Percentiles rank a stretch among this genome's conserved stretches.
These are phyloP conservation scores for Trichoderma semiorbis DNA, from an alignment of 2,329 filamentous ascomycete species.

Conservation along the genomic window DNA sequence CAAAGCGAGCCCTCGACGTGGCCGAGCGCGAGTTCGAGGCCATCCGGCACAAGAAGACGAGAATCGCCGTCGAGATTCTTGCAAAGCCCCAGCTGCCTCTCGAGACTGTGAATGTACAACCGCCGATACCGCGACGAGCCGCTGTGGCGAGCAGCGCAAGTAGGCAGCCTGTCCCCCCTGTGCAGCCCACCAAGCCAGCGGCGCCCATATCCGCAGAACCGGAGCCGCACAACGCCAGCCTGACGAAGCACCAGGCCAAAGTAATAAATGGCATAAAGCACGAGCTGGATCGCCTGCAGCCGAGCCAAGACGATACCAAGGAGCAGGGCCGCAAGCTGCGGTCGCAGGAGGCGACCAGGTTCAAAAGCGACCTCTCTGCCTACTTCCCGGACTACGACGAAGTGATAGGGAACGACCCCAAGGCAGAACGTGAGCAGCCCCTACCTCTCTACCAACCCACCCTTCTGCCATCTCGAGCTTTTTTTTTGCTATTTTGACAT, in stretches of 20 bases:
- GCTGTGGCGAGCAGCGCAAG: slow-evolving; percentile 16
- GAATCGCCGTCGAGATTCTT: slow-evolving; percentile 53
- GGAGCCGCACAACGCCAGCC: slow-evolving; percentile 27
- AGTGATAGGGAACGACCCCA: slow-evolving; percentile 79
- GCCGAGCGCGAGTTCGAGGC: slow-evolving; percentile 44
- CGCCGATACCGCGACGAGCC: slow-evolving; percentile 27
- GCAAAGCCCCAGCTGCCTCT: slow-evolving; percentile 28
- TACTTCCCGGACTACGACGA: slow-evolving; percentile 96
- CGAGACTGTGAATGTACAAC: slow-evolving; percentile 27
- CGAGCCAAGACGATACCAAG: slow-evolving; percentile 42
- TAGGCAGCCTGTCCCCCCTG: slow-evolving; percentile 8
- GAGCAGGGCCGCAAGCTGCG: slow-evolving; percentile 74
- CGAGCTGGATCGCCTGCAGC: slow-evolving; percentile 56
- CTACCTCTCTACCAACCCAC: neutral
- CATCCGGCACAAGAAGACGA: slow-evolving; percentile 46
- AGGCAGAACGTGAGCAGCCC: slow-evolving; percentile 65
- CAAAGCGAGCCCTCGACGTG: slow-evolving; percentile 48
- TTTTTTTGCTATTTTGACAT: neutral
- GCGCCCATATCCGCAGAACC: slow-evolving; percentile 22
- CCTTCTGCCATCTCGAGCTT: neutral
- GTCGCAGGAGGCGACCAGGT: slow-evolving; percentile 78
- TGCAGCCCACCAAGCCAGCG: slow-evolving; percentile 22
- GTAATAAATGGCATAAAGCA: slow-evolving; percentile 60
- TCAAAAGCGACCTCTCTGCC: slow-evolving; percentile 85
- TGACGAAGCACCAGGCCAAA: slow-evolving; percentile 55